Evolutionary conservation across 805 yeast species (phyloP), one percentile per base, ranked within the genome.

Genomic region (Diddensiella transvaalensis): DNA sequence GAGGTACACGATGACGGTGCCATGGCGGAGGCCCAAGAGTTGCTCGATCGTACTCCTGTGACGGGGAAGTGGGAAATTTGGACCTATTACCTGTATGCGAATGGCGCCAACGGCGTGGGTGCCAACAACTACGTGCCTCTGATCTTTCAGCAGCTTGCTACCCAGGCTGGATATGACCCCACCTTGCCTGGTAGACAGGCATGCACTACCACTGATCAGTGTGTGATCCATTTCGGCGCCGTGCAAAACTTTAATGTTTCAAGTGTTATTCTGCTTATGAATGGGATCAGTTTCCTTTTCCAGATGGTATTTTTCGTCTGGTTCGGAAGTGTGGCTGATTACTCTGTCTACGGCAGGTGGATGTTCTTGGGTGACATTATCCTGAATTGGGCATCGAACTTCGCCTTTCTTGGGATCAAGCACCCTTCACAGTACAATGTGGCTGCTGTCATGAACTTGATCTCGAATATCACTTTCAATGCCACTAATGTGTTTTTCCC

Each of bases 21-120:
- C 4, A 36, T 44, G 22, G 46, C 45, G 22, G 52, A 41, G 40
- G 46, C 45, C 11, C 22, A 40, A 23, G 49, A 46, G n/a, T 21
- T 22, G 13, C 23, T 45, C 13, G 41, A 39, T n/a, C 32, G 39
- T 15, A 41, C 36, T 10, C 53, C 53, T 4, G 47, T 36, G 11
- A 46, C 53, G 21, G 22, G 39, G 6, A 46, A 42, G 26, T 39
- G 41, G 41, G 53, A 49, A 24, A 41, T 46, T 17, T 42, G 39
- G 41, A 40, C 47, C 2, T 49, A 49, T 30, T 41, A 41, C 19
- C 42, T 46, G 13, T 49, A 49, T 42, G 46, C 46, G 36, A 42
- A 40, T 17, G 53, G 53, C 4, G 46, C 46, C 29, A 49, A 49
- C 23, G 47, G 53, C n/a, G 53, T 49, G 2, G 53, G 53, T 11